phyloP scores from a whole-genome alignment of 192 early-diverging fungal genomes.

The Ramicandelaber brevisporus region DNA sequence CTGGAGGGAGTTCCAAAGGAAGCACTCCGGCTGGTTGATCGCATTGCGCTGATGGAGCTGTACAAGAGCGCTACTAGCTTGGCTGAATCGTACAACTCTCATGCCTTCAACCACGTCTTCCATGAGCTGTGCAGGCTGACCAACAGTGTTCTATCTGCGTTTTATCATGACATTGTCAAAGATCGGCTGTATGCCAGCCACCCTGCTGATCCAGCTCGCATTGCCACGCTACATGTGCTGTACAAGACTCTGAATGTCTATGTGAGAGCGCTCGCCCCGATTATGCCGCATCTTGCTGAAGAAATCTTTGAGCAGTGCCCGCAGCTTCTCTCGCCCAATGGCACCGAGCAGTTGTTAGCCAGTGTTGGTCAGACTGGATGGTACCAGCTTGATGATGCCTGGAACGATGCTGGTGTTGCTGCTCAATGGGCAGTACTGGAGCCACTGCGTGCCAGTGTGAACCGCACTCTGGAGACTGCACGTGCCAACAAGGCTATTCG shows the following conservation, averaged over 20 bases:
- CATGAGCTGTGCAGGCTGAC: slow-evolving; percentile 39
- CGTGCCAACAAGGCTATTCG: slow-evolving; percentile 7
- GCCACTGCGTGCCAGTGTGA: slow-evolving; percentile 9
- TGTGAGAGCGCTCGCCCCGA: slow-evolving; percentile 29
- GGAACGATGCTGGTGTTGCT: slow-evolving; percentile 8
- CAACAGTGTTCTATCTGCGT: slow-evolving; percentile 34
- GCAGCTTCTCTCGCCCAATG: slow-evolving; percentile 9
- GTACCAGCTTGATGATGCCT: slow-evolving; percentile 14
- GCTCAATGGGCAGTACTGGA: slow-evolving; percentile 11
- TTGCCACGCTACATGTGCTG: slow-evolving; percentile 34
- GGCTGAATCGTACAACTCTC: slow-evolving; percentile 25
- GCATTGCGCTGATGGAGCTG: slow-evolving; percentile 28
- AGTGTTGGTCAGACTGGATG: slow-evolving; percentile 34
- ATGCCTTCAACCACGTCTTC: slow-evolving; percentile 33
- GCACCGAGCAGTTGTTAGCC: slow-evolving; percentile 9
- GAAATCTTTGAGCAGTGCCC: slow-evolving; percentile 43
- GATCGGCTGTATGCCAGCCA: slow-evolving; percentile 42
- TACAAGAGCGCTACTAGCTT: slow-evolving; percentile 26
- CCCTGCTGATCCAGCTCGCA: slow-evolving; percentile 12
- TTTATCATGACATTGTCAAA: slow-evolving; percentile 61
- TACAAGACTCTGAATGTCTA: slow-evolving; percentile 36
- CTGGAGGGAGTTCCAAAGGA: neutral
- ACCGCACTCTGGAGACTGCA: slow-evolving; percentile 14
- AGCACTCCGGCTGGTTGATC: neutral
- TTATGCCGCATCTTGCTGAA: slow-evolving; percentile 37